A percentile compares a stretch with the other conserved stretches of the same genome.
These are phyloP conservation scores for Onygenales sp. DNA, from an alignment of 2,329 filamentous ascomycete species.

Conservation along the genomic window DNA sequence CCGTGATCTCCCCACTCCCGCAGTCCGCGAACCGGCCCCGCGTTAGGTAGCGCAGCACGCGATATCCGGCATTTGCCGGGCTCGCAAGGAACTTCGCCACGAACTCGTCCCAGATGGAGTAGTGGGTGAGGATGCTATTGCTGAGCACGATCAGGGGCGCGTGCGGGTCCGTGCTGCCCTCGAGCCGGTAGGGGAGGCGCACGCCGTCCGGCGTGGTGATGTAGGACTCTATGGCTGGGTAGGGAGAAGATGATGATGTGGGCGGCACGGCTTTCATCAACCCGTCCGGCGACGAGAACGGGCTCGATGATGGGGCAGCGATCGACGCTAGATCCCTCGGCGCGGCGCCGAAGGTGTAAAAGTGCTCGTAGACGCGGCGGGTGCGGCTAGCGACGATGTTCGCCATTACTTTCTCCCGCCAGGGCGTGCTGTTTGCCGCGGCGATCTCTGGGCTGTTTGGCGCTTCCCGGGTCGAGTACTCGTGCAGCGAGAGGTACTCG, in stretches of 20 bases:
- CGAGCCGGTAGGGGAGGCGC: constrained; percentile 61
- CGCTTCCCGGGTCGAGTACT: constrained; percentile 59
- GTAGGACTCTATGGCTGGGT: constrained; percentile 54
- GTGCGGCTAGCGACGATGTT: constrained; percentile 50
- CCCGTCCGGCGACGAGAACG: constrained; percentile 48
- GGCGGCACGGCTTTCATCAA: constrained; percentile 47
- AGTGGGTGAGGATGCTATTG: constrained; percentile 71
- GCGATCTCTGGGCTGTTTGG: constrained; percentile 56
- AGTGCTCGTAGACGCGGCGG: constrained; percentile 58
- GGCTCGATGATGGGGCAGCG: constrained; percentile 37
- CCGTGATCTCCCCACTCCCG: constrained; percentile 32
- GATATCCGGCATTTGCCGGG: constrained; percentile 49
- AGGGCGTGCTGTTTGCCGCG: constrained; percentile 53
- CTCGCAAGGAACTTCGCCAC: constrained; percentile 50
- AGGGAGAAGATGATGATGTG: constrained; percentile 22
- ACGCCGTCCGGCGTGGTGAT: constrained; percentile 61
- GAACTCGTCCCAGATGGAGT: constrained; percentile 73
- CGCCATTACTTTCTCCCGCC: constrained; percentile 49
- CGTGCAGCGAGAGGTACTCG: constrained; percentile 60
- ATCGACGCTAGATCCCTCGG: constrained; percentile 58
- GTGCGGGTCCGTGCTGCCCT: constrained; percentile 56
- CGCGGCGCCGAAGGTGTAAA: constrained; percentile 70
- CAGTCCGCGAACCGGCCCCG: constrained; percentile 53
- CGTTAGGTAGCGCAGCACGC: constrained; percentile 66
- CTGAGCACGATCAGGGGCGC: constrained; percentile 66